Evolutionary conservation across 495 filamentous ascomycete genomes (phyloP).

Genomic region (Xylaria telfairii): DNA sequence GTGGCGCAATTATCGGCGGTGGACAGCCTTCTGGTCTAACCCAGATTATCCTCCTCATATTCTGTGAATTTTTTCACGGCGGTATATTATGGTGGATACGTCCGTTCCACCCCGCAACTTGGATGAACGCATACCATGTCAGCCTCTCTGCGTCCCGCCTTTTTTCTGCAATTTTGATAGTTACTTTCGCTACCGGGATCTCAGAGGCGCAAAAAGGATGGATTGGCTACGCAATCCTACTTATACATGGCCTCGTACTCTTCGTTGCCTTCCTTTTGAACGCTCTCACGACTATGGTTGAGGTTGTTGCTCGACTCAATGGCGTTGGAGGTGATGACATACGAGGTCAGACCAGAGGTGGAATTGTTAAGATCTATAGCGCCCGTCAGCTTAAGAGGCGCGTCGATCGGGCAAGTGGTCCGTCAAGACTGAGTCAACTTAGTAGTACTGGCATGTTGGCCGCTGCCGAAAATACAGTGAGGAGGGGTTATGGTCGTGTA

Average conservation of each 20-base stretch:
- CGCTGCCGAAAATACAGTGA: slow-evolving; percentile 64
- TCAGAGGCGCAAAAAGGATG: slow-evolving; percentile 81
- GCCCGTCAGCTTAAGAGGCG: slow-evolving; percentile 90
- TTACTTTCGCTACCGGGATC: slow-evolving; percentile 83
- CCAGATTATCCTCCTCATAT: slow-evolving; percentile 87
- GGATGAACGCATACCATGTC: slow-evolving; percentile 96
- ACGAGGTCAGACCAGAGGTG: slow-evolving; percentile 76
- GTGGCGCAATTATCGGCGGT: slow-evolving; percentile 90
- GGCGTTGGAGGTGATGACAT: slow-evolving; percentile 80
- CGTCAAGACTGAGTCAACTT: slow-evolving; percentile 74
- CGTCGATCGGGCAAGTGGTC: slow-evolving; percentile 63
- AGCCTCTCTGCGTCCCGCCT: slow-evolving; percentile 82
- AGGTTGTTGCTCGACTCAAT: slow-evolving; percentile 78
- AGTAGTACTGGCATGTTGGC: slow-evolving; percentile 82
- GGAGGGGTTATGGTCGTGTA: slow-evolving; percentile 73
- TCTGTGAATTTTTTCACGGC: slow-evolving; percentile 92
- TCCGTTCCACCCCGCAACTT: slow-evolving; percentile 87
- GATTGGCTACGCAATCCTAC: slow-evolving; percentile 91
- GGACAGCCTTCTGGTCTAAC: slow-evolving; percentile 92
- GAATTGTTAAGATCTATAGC: slow-evolving; percentile 89
- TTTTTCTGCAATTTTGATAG: slow-evolving; percentile 78
- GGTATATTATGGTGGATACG: slow-evolving; percentile 87
- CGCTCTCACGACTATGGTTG: slow-evolving; percentile 85
- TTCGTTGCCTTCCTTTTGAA: slow-evolving; percentile 95
- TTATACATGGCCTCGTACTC: slow-evolving; percentile 84